Conservation (phyloP, 371 early-diverging fungal genomes). For the Mucor velutinosus region DNA sequence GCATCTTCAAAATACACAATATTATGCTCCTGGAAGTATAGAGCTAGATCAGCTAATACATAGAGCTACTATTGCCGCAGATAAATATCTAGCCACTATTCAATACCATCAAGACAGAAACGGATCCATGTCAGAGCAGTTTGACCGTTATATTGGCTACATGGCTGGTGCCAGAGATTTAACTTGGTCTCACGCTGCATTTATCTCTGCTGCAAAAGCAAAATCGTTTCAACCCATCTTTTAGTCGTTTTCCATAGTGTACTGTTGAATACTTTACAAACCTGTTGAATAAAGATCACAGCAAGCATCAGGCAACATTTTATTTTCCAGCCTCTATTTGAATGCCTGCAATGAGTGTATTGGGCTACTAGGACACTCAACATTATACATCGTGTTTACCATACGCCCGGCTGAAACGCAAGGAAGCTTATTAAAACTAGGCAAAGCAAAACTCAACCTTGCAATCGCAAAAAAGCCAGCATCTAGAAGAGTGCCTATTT, state of each 20-base stretch:
- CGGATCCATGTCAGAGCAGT: slow-evolving; percentile 71
- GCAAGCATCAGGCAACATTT: no score
- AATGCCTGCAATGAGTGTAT: not conserved
- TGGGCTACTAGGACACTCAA: no score
- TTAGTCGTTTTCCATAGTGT: slow-evolving; percentile 4
- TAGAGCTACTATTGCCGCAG: slow-evolving; percentile 38
- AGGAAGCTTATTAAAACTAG: no score
- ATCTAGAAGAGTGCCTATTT: no score
- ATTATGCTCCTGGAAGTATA: slow-evolving; percentile 19
- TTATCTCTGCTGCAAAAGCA: slow-evolving; percentile 51
- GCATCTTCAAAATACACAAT: not conserved
- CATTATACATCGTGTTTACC: no score
- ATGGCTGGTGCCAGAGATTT: slow-evolving; percentile 70
- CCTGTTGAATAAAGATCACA: no score
- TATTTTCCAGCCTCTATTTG: not conserved
- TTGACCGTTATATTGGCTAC: slow-evolving; percentile 56
- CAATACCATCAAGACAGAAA: slow-evolving; percentile 54
- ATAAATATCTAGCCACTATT: slow-evolving; percentile 59
- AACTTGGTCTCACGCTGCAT: slow-evolving; percentile 78
- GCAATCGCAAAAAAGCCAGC: no score
- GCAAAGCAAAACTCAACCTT: no score
- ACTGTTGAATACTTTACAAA: no score
- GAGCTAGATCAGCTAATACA: slow-evolving; percentile 26
- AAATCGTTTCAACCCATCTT: slow-evolving; percentile 13
- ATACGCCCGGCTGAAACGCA: no score